Evolutionary conservation across 139 green algal genomes (phyloP).

Genomic region (Pleodorina starrii): DNA sequence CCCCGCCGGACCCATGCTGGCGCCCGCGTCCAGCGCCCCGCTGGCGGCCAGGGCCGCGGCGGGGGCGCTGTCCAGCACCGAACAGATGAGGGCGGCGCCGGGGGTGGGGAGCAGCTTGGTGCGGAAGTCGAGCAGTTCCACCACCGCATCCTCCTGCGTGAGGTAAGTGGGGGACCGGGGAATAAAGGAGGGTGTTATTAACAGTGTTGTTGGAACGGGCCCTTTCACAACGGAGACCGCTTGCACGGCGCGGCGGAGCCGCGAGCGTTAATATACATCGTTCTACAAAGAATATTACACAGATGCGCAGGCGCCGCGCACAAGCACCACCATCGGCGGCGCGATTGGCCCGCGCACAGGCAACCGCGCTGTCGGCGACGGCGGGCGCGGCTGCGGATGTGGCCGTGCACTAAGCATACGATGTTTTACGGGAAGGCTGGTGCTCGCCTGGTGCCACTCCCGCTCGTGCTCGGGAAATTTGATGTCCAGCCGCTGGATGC

Average conservation of each 20-base stretch:
- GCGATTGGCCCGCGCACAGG: no score
- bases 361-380: no score
- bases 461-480: slow-evolving; percentile 52
- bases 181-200: neutral
- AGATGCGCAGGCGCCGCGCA: no score
- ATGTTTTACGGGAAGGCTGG: no score
- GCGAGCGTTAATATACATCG: no score
- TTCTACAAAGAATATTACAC: no score
- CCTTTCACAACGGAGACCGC: neutral
- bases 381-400: no score
- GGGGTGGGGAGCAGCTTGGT: slow-evolving; percentile 35
- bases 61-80: slow-evolving; percentile 43
- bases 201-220: neutral
- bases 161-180: neutral
- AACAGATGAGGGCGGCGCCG: slow-evolving; percentile 18
- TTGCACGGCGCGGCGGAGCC: no score
- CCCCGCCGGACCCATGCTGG: neutral
- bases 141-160: slow-evolving; percentile 33
- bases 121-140: slow-evolving; percentile 19
- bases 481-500: slow-evolving; percentile 43
- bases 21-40: neutral
- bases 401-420: no score
- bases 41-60: neutral
- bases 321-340: no score
- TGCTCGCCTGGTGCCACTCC: slow-evolving; percentile 51